Percentiles rank a stretch among this genome's conserved stretches.
Conservation (phyloP, 306 rosid genomes). For the Trifolium subterraneum region DNA sequence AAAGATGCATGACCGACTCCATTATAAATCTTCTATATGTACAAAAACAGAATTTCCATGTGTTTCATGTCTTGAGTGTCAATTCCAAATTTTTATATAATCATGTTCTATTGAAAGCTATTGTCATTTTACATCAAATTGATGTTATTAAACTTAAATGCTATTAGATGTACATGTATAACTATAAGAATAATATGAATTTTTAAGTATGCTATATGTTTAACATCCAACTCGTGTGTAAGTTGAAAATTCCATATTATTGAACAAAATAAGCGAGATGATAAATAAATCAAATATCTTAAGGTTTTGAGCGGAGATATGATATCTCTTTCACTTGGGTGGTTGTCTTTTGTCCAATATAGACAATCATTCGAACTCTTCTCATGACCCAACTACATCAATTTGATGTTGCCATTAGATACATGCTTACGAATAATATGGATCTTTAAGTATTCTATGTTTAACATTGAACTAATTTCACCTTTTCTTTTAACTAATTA, state of each 20-base stretch:
- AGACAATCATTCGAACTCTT: too few relatives aligned
- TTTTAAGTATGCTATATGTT: neutral
- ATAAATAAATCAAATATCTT: too few relatives aligned
- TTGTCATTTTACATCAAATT: neutral
- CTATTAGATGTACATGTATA: neutral
- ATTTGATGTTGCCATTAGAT: neutral
- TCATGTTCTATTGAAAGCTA: neutral
- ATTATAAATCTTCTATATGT: neutral
- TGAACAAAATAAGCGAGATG: too few relatives aligned
- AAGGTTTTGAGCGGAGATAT: too few relatives aligned
- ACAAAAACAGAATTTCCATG: neutral
- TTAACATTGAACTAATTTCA: neutral
- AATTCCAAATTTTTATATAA: neutral
- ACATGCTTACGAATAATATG: neutral
- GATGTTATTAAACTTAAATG: neutral
- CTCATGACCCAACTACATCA: too few relatives aligned
- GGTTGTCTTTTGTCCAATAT: too few relatives aligned
- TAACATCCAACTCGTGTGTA: too few relatives aligned
- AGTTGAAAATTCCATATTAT: too few relatives aligned
- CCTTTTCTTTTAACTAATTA: slow-evolving; percentile 1
- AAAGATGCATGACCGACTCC: neutral
- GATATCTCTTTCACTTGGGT: too few relatives aligned
- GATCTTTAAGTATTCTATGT: neutral
- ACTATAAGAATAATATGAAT: neutral
- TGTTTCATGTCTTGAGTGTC: neutral